Evolutionary conservation across 176 grass and related monocot species (phyloP).

Genomic region (bread wheat (Triticum aestivum)): IWGSC_CS_RefSeq_v2.1 NC_057808.1:433285165-433285664

Average conservation of each 20-base stretch:
- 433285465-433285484: slow-evolving; percentile 61
- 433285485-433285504: slow-evolving; percentile 55
- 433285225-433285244: slow-evolving; percentile 74
- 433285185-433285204: slow-evolving; percentile 66
- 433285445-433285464: slow-evolving; percentile 71
- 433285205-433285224: slow-evolving; percentile 69
- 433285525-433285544: slow-evolving; percentile 78
- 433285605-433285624: slow-evolving; percentile 54
- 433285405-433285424: slow-evolving; percentile 54
- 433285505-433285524: slow-evolving; percentile 80
- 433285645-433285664: slow-evolving; percentile 75
- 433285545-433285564: slow-evolving; percentile 76
- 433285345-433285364: slow-evolving; percentile 68
- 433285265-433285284: slow-evolving; percentile 63
- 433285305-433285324: slow-evolving; percentile 72
- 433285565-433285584: slow-evolving; percentile 56
- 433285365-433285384: slow-evolving; percentile 75
- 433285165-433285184: slow-evolving; percentile 72
- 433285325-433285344: slow-evolving; percentile 75
- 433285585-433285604: slow-evolving; percentile 60
- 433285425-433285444: slow-evolving; percentile 77
- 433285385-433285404: slow-evolving; percentile 51
- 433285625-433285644: slow-evolving; percentile 48
- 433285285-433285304: slow-evolving; percentile 65
- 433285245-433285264: slow-evolving; percentile 67